Base-by-base conservation (phyloP, 2,329 filamentous ascomycete genomes). In the Trichophaea hybrida region DNA sequence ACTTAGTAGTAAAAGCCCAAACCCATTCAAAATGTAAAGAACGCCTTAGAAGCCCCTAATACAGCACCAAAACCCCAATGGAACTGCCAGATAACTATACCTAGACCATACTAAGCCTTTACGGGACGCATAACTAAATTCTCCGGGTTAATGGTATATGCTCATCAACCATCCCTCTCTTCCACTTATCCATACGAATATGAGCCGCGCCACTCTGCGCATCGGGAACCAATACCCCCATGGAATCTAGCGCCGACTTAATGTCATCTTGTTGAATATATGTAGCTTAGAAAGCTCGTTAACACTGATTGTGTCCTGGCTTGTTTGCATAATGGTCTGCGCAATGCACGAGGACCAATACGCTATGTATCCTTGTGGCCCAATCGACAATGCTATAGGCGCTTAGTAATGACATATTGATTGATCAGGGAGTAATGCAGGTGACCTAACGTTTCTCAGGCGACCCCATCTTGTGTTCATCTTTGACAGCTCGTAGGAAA, bases 401-500 rank as follows among this genome's bases (percentile, higher is more conserved):
- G 48, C 6, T 15, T 13, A 33, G 10, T n/a, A 46, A 24, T 32
- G 51, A 15, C 13, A n/a, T 5, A 13, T 54, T 54, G 8, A 8
- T 6, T 40, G 32, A 5, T 34, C 7, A 31, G 40, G n/a, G 37
- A 40, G 31, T 13, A 34, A 24, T 24, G 24, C 24, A 24, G 24
- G 24, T 24, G 24, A 24, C 1, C 65, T 48, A 49, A 66, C 67
- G 93, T 71, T 94, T 93, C 74, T 98, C 93, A 0, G 93, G 93
- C 0, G 93, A 91, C 38, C 93, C 93, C 33, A 96, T 78, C 48
- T 91, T 77, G 5, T 83, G 70, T 97, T 90, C 59, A 86, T 80
- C 52, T 83, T 81, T 17, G 89, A 91, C 51, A 98, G 84, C 71
- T 93, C 90, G 72, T 98, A 98, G 40, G 87, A 94, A 1, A 93